phyloP scores from a whole-genome alignment of 148 eudicot genomes.

The Silene latifolia region DNA sequence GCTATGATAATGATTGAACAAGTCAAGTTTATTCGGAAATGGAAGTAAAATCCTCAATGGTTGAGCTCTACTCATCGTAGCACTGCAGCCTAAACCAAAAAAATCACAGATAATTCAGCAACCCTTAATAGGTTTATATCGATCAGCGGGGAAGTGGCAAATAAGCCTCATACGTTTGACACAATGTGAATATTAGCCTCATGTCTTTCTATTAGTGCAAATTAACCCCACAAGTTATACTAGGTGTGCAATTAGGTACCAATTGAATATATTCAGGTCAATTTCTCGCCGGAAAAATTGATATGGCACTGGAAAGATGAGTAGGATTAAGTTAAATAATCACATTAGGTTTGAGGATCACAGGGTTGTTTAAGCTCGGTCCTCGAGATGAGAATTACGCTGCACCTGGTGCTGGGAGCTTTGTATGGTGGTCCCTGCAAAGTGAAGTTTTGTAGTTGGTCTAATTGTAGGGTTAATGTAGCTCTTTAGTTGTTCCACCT shows the following conservation, averaged over 20 bases:
- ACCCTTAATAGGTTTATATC: not conserved
- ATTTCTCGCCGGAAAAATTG: too few species aligned
- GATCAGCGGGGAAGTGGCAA: not conserved
- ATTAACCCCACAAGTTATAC: too few species aligned
- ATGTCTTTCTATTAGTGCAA: too few species aligned
- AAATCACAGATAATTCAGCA: not conserved
- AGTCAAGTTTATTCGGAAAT: not conserved
- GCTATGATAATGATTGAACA: not conserved
- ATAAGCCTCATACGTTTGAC: too few species aligned
- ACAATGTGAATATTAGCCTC: too few species aligned
- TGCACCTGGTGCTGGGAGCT: conserved; percentile 68
- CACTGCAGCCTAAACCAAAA: not conserved
- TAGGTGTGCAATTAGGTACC: too few species aligned
- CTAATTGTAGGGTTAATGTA: conserved; percentile 63
- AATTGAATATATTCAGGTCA: too few species aligned
- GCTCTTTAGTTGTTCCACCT: conserved; percentile 50
- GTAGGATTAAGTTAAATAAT: too few species aligned
- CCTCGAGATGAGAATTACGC: conserved; percentile 92
- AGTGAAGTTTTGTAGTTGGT: conserved; percentile 55
- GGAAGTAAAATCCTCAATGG: conserved; percentile 5
- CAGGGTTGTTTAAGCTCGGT: conserved; percentile 73
- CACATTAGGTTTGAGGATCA: conserved; percentile 78
- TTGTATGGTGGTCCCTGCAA: conserved; percentile 55
- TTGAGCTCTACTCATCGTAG: conserved; percentile 11
- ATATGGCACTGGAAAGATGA: too few species aligned